Evolutionary conservation across 2,329 filamentous ascomycete species (phyloP), one percentile per base, ranked within the genome.

Genomic region (Fusarium sp.): DNA sequence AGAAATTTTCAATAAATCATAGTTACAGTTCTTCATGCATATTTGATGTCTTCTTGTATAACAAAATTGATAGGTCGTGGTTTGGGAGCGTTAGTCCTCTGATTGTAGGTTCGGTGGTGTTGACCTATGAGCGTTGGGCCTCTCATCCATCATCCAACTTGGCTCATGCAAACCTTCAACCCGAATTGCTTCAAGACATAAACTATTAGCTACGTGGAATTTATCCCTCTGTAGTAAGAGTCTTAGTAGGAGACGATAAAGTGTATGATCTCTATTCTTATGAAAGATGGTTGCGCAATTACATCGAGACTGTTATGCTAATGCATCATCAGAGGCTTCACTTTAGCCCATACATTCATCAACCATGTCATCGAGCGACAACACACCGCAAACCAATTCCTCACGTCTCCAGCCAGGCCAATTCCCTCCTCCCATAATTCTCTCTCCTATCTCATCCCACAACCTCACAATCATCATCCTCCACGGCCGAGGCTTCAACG

Each of bases 401-500:
- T 11, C 63, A 8, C 47, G 69, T 9, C 59, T 67, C 22, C 59
- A 63, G 9, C 70, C 76, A 7, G 76, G 79, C 24, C 20, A 74
- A 18, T 81, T 82, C 20, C 73, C 73, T 7, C 72, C 73, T 9
- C 73, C 73, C 4, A 59, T 77, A 13, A 22, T 65, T 22, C 31
- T 77, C 11, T 69, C 77, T 11, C 79, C 80, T 5, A 62, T 79
- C 2, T 67, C 69, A 0, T 42, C 77, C 1, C 87, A 88, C 72
- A 80, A 72, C n/a, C 79, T 84, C 62, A 87, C 86, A 29, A 73
- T 88, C 64, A 82, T 89, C 67, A 76, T 88, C 62, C 83, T 89
- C 6, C 87, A 89, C 67, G 87, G 86, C 38, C 85, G 86, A 9
- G 86, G 87, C n/a, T 84, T 80, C 42, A 83, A 78, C 60, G 84